These are phyloP conservation scores for Collybiopsis confluens DNA, from an alignment of 768 basidiomycete genomes.

Conservation along the genomic window DNA sequence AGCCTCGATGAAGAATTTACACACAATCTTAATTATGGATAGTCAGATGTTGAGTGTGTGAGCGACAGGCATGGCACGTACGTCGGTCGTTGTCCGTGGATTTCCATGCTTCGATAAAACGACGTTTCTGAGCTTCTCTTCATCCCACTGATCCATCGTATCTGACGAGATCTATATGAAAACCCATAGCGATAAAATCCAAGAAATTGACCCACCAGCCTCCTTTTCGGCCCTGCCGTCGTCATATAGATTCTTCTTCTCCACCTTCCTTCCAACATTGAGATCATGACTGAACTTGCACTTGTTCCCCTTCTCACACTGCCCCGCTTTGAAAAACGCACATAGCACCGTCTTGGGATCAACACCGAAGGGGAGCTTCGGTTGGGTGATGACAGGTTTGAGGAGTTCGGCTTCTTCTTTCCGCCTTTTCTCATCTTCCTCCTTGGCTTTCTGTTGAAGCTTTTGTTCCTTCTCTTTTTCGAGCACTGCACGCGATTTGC, in stretches of 20 bases:
- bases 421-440: conserved; percentile 76
- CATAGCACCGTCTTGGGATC: conserved; percentile 96
- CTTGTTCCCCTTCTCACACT: conserved; percentile 89
- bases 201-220: conserved; percentile 44
- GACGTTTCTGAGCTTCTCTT: conserved; percentile 87
- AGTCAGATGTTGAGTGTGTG: not conserved
- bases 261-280: conserved; percentile 84
- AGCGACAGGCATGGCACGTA: conserved; percentile 25
- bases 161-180: conserved; percentile 40
- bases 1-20: conserved; percentile 95
- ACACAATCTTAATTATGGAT: conserved; percentile 69
- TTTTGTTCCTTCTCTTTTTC: conserved; percentile 88
- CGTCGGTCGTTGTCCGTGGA: conserved; percentile 89
- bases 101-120: conserved; percentile 86
- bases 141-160: conserved; percentile 98
- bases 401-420: conserved; percentile 85
- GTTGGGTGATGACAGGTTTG: conserved; percentile 55
- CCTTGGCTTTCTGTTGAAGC: conserved; percentile 66
- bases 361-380: conserved; percentile 91
- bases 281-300: conserved; percentile 98
- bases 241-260: conserved; percentile 93
- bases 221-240: conserved; percentile 82
- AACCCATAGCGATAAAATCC: too few relatives aligned
- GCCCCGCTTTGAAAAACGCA: conserved; percentile 87
- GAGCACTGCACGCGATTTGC: conserved; percentile 75